Conservation (phyloP, 225 moss, liverwort and hornwort genomes). For the Straminergon stramineum region DNA sequence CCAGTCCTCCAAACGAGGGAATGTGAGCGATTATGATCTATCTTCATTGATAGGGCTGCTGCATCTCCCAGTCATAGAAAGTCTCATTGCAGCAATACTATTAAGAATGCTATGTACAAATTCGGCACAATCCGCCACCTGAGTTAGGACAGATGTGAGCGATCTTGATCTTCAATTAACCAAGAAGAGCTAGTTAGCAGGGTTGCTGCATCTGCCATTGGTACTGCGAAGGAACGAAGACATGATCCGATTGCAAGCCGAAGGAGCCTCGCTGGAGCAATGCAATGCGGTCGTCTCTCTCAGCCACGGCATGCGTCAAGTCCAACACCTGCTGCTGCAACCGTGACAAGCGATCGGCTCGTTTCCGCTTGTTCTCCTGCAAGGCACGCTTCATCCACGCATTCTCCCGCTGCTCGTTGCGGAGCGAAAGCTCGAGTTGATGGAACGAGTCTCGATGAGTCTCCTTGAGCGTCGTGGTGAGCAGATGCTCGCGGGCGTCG, state of each 20-base stretch:
- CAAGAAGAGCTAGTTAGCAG: neutral
- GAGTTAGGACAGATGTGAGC: neutral
- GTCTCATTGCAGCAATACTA: neutral
- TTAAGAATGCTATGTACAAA: neutral
- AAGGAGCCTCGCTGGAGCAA: neutral
- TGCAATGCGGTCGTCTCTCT: conserved; percentile 4
- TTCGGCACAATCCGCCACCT: neutral
- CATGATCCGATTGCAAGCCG: neutral
- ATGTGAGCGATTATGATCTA: neutral
- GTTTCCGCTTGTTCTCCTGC: conserved; percentile 36
- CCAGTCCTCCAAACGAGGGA: neutral
- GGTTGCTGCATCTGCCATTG: neutral
- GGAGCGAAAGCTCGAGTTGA: conserved; percentile 15
- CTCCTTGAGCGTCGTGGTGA: conserved; percentile 19
- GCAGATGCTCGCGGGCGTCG: conserved; percentile 25
- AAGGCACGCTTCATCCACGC: conserved; percentile 26
- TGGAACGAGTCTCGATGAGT: neutral
- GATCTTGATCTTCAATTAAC: neutral
- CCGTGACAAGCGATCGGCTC: conserved; percentile 19
- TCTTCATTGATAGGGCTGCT: neutral
- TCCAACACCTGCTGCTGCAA: conserved; percentile 19
- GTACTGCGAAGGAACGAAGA: neutral
- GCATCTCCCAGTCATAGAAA: neutral
- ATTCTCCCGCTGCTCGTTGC: conserved; percentile 44
- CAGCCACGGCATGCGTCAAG: conserved; percentile 1